Percentiles rank a stretch among this genome's conserved stretches.
Conservation (phyloP, 352 stramenopile genomes). For the Phytophthora hibernalis region DNA sequence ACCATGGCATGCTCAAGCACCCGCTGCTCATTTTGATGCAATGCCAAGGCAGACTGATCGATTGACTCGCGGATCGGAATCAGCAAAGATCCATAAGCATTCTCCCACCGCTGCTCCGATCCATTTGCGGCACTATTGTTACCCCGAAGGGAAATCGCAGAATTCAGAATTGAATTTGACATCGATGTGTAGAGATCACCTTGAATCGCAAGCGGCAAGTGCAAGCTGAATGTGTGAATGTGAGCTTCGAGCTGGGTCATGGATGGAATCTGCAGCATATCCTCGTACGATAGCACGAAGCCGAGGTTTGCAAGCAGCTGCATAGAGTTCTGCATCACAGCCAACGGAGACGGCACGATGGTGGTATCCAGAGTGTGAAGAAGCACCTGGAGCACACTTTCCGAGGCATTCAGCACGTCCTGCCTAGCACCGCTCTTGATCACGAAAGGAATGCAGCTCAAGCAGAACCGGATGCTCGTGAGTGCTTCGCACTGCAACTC, state of each 20-base stretch:
- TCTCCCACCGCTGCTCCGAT: constrained; percentile 55
- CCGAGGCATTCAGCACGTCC: constrained; percentile 58
- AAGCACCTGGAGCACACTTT: constrained; percentile 61
- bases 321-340: constrained; percentile 74
- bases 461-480: constrained; percentile 64
- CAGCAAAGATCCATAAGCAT: constrained; percentile 64
- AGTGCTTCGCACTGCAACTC: constrained; percentile 71
- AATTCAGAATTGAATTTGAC: constrained; percentile 83
- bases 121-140: constrained; percentile 27
- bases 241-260: constrained; percentile 75
- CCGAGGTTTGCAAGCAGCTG: constrained; percentile 72
- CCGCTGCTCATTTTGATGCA: constrained; percentile 80
- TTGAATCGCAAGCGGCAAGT: constrained; percentile 75
- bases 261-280: constrained; percentile 68
- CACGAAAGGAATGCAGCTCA: constrained; percentile 72
- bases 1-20: constrained; percentile 73
- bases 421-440: constrained; percentile 56
- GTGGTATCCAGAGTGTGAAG: constrained; percentile 67
- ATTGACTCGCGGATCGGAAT: constrained; percentile 77
- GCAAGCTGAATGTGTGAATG: constrained; percentile 78
- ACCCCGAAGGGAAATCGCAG: constrained; percentile 67
- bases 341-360: constrained; percentile 65
- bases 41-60: constrained; percentile 63
- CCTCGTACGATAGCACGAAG: constrained; percentile 72
- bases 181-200: constrained; percentile 82